A percentile compares a stretch with the other conserved stretches of the same genome.
Conservation (phyloP, 306 rosid genomes). For the Inga leiocalycina region DNA sequence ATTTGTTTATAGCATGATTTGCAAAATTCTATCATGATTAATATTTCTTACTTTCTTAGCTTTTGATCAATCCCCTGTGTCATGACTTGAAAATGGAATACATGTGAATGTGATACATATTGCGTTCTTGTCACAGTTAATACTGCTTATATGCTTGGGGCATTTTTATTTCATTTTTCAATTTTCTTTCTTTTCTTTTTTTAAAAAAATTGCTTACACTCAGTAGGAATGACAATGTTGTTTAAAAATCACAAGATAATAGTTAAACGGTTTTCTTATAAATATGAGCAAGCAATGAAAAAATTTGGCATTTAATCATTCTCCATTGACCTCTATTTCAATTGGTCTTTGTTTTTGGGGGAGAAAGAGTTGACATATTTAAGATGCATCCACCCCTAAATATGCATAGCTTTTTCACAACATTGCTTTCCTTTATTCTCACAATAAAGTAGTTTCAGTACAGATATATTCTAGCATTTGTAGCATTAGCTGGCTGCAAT, state of each 20-base stretch:
- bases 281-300: not conserved
- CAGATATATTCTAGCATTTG: conserved; percentile 75
- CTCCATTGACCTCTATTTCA: not conserved
- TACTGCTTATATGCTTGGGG: not conserved
- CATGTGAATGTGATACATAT: conserved; percentile 2
- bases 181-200: not conserved
- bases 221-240: not conserved
- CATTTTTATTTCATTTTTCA: not conserved
- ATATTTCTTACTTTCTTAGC: not conserved
- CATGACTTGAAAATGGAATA: conserved; percentile 16
- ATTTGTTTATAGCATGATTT: not conserved
- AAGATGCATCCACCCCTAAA: not conserved
- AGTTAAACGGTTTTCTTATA: not conserved
- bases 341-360: not conserved
- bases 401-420: not conserved
- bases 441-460: conserved; percentile 36
- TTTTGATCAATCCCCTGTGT: not conserved
- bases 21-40: conserved; percentile 4
- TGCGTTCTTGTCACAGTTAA: not conserved
- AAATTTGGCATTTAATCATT: not conserved
- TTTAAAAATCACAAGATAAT: not conserved
- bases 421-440: conserved; percentile 33
- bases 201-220: not conserved
- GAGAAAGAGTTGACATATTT: conserved; percentile 9
- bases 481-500: conserved; percentile 61